phyloP scores from a whole-genome alignment of 83 land plant species.

The Picea abies region DNA sequence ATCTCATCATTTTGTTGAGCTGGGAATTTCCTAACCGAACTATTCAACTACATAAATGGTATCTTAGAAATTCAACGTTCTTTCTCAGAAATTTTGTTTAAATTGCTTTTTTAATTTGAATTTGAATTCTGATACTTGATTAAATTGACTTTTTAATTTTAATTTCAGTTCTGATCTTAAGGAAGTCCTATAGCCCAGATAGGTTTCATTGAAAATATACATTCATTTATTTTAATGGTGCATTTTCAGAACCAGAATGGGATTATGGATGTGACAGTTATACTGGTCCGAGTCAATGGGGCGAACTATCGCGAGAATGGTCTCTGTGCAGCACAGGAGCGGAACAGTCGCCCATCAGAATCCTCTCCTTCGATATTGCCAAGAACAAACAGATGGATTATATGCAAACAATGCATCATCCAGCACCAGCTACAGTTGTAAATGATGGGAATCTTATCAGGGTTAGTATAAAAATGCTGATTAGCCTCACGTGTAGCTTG shows the following conservation, averaged over 20 bases:
- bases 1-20: too few species aligned
- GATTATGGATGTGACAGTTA: constrained; percentile 12
- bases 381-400: not conserved
- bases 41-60: too few species aligned
- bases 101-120: too few species aligned
- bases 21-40: too few species aligned
- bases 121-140: too few species aligned
- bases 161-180: too few species aligned
- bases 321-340: constrained; percentile 2
- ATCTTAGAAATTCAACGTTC: too few species aligned
- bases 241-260: not conserved
- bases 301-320: constrained; percentile 1
- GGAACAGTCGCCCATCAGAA: constrained; percentile 11
- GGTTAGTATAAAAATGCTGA: constrained; percentile 1
- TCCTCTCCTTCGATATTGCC: constrained; percentile 2
- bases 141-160: too few species aligned
- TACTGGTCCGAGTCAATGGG: constrained; percentile 2
- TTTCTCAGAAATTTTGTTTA: too few species aligned
- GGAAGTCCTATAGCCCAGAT: too few species aligned
- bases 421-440: not conserved
- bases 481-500: not conserved
- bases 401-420: not conserved
- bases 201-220: too few species aligned
- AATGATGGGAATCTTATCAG: constrained; percentile 9
- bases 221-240: too few species aligned